Evolutionary conservation across 2,329 filamentous ascomycete genomes (phyloP).

Genomic region (Diaporthe citri): DNA sequence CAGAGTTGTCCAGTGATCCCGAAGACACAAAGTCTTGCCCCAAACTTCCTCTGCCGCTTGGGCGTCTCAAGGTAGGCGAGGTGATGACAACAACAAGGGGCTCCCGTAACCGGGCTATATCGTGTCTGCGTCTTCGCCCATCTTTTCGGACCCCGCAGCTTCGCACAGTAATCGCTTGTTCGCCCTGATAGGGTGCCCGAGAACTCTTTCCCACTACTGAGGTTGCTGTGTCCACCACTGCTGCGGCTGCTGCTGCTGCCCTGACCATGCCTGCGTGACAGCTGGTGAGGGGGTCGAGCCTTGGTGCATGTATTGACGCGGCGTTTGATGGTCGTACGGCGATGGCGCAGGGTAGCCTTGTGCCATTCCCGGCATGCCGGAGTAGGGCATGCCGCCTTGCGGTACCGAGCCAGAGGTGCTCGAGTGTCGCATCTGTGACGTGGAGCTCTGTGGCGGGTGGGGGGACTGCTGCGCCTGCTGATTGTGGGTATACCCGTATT

Average conservation of each 20-base stretch:
- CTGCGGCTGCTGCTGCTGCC: slow-evolving; percentile 73
- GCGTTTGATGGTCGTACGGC: slow-evolving; percentile 73
- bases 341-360: slow-evolving; percentile 69
- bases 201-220: slow-evolving; percentile 49
- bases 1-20: neutral
- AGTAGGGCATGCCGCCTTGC: slow-evolving; percentile 68
- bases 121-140: neutral
- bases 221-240: slow-evolving; percentile 68
- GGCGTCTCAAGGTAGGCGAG: neutral
- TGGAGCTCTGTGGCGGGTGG: slow-evolving; percentile 68
- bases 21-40: neutral
- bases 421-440: slow-evolving; percentile 71
- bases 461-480: slow-evolving; percentile 63
- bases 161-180: neutral
- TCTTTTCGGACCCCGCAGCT: neutral
- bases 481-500: slow-evolving; percentile 67
- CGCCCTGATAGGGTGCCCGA: neutral
- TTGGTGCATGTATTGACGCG: slow-evolving; percentile 77
- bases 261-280: slow-evolving; percentile 65
- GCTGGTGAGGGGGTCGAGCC: slow-evolving; percentile 64
- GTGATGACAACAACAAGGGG: neutral
- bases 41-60: neutral
- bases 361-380: slow-evolving; percentile 71
- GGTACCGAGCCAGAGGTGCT: slow-evolving; percentile 68
- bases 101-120: too few relatives aligned